Conservation (phyloP, 2,329 filamentous ascomycete genomes). For the Colletotrichum echinochloae region DNA sequence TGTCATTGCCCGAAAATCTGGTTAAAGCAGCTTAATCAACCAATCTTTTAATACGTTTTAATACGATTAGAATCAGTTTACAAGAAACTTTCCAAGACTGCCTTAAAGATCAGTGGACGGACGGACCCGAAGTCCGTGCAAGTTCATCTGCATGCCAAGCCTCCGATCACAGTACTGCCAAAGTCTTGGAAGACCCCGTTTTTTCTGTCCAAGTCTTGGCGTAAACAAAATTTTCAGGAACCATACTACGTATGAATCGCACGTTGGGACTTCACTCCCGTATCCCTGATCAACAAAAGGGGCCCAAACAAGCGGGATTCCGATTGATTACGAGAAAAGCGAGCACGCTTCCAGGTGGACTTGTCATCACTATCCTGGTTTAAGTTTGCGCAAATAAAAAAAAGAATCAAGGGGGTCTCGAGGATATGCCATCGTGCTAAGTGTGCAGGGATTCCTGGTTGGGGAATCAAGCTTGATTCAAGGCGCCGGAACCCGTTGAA, state of each 20-base stretch:
- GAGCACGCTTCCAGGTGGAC: background rate
- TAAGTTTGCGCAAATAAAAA: background rate
- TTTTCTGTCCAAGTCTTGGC: background rate
- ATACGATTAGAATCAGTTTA: background rate
- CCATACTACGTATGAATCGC: background rate
- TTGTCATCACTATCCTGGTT: background rate
- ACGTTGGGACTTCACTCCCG: background rate
- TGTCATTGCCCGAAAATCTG: background rate
- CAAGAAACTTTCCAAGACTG: background rate
- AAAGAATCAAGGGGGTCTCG: background rate
- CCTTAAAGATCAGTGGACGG: background rate
- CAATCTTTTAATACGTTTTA: too few relatives aligned
- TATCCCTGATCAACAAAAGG: background rate
- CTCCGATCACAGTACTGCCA: background rate
- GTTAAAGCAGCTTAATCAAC: background rate
- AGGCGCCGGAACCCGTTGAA: background rate
- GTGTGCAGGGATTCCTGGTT: background rate
- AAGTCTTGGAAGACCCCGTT: background rate
- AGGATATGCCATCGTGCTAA: background rate
- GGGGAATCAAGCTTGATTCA: background rate
- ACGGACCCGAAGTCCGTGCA: background rate
- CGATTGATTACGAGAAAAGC: background rate
- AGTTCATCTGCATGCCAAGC: background rate
- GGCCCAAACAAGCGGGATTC: background rate
- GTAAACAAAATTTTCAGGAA: background rate